These are phyloP conservation scores for Cordia subcordata DNA, from an alignment of 257 asterid species.

Conservation along the genomic window DNA sequence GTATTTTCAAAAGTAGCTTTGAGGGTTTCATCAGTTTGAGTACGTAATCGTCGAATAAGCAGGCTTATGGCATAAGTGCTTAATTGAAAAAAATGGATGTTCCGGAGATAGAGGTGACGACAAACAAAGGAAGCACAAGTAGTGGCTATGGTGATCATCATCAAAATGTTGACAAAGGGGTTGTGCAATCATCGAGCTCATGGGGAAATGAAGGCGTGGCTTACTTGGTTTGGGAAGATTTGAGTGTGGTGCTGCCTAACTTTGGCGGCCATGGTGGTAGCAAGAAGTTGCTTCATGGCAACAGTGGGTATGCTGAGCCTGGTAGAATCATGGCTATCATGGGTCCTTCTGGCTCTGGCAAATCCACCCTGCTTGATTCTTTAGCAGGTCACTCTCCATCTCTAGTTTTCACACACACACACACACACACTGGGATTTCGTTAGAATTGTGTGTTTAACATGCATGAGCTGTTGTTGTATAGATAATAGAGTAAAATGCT, in stretches of 20 bases:
- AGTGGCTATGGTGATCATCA: slow-evolving; percentile 13
- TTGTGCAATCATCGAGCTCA: too few species aligned
- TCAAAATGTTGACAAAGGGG: neutral
- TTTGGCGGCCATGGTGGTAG: slow-evolving; percentile 61
- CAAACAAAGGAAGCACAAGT: slow-evolving; percentile 49
- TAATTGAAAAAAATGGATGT: neutral
- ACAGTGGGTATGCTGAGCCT: slow-evolving; percentile 81
- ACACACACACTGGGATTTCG: neutral
- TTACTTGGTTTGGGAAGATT: slow-evolving; percentile 73
- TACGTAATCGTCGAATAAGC: neutral
- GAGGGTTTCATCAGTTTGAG: neutral
- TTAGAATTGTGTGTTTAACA: neutral
- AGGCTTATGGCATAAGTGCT: neutral
- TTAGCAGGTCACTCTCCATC: slow-evolving; percentile 57
- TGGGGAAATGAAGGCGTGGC: slow-evolving; percentile 49
- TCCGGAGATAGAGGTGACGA: neutral
- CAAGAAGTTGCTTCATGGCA: slow-evolving; percentile 65
- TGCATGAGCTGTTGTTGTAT: too few species aligned
- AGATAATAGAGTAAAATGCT: too few species aligned
- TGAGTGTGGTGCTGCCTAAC: slow-evolving; percentile 73
- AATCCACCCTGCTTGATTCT: slow-evolving; percentile 94
- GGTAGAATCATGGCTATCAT: slow-evolving; percentile 94
- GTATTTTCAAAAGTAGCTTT: too few species aligned
- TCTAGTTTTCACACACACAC: neutral
- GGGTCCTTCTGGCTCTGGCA: slow-evolving; percentile 99